phyloP scores from a whole-genome alignment of 306 rosid genomes.

The Cucumis hystrix region DNA sequence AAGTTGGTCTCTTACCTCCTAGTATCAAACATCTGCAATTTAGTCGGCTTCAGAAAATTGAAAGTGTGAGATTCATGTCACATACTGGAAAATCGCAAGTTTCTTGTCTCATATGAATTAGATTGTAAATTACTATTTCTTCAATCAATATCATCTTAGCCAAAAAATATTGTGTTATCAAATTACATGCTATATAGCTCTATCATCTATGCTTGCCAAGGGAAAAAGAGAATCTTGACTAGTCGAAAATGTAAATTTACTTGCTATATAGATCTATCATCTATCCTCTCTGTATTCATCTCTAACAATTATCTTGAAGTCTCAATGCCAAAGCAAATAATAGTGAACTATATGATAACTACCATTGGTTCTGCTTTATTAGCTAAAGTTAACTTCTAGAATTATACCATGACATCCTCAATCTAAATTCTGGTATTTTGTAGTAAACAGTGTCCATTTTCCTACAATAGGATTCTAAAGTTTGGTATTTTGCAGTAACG shows the following conservation, averaged over 20 bases:
- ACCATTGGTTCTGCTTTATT: not conserved
- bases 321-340: not conserved
- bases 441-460: not conserved
- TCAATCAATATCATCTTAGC: not conserved
- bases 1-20: conserved; percentile 65
- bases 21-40: conserved; percentile 57
- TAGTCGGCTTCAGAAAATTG: conserved; percentile 57
- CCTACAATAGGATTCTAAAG: conserved; percentile 6
- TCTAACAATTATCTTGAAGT: not conserved
- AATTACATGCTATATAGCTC: too few relatives aligned
- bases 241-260: not conserved
- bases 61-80: not conserved
- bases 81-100: not conserved
- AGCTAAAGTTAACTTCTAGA: not conserved
- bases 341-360: not conserved
- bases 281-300: not conserved
- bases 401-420: not conserved
- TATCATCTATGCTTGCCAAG: too few relatives aligned
- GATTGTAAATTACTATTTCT: not conserved
- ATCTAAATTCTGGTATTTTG: not conserved
- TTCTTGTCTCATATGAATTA: not conserved
- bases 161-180: not conserved
- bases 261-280: too few relatives aligned
- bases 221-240: too few relatives aligned
- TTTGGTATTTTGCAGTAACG: too few relatives aligned